A percentile compares a stretch with the other conserved stretches of the same genome.
These are phyloP conservation scores for Lachancea thermotolerans DNA, from an alignment of 805 yeast genomes.

Conservation along the genomic window DNA sequence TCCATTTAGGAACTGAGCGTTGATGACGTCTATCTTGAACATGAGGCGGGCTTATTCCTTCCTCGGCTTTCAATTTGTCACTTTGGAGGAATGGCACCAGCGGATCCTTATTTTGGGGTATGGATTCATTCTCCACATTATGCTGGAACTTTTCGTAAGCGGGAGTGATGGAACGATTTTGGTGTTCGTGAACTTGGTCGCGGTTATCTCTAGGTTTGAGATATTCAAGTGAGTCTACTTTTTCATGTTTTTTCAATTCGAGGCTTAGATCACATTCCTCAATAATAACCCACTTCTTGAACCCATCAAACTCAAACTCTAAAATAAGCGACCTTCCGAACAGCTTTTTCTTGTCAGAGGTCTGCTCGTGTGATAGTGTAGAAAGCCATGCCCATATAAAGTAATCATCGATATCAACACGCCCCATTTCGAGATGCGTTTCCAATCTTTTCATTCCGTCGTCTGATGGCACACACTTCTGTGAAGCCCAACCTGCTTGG, in stretches of 20 bases:
- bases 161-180: conserved; percentile 16
- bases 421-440: conserved; percentile 15
- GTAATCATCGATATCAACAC: conserved; percentile 76
- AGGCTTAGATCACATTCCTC: conserved; percentile 52
- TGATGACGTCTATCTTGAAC: conserved; percentile 20
- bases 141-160: conserved; percentile 24
- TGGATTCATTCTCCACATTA: neutral
- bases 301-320: conserved; percentile 73
- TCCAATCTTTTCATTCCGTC: conserved; percentile 25
- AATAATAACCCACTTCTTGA: conserved; percentile 68
- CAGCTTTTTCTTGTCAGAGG: conserved; percentile 51
- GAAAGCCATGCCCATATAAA: conserved; percentile 91
- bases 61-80: neutral
- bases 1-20: conserved; percentile 28
- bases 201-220: neutral
- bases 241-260: conserved; percentile 20
- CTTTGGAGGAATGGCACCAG: neutral
- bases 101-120: too few species aligned
- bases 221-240: conserved; percentile 17
- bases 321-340: conserved; percentile 80
- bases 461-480: conserved; percentile 21
- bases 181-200: neutral
- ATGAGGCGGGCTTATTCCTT: conserved; percentile 12
- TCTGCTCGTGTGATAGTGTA: conserved; percentile 66
- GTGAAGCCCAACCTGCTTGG: conserved; percentile 37